phyloP scores from a whole-genome alignment of 2,329 filamentous ascomycete genomes.

The Botrytis porri region DNA sequence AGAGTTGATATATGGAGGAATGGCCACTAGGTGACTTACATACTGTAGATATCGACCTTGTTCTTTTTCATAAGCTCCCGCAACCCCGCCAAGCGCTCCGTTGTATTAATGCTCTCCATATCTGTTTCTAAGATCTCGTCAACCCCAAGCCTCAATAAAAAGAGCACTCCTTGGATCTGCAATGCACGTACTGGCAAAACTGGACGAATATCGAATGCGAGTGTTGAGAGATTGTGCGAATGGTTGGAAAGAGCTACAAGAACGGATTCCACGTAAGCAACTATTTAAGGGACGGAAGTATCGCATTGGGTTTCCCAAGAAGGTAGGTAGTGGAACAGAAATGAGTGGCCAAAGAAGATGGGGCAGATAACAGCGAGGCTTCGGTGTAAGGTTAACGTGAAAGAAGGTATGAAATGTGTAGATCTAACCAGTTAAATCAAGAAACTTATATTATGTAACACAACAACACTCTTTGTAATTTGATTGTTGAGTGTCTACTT shows the following conservation, averaged over 20 bases:
- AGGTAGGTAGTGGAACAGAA: conserved; percentile 17
- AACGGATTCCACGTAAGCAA: conserved; percentile 23
- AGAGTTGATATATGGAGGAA: conserved; percentile 20
- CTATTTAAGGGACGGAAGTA: conserved; percentile 28
- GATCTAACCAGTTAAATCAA: neutral
- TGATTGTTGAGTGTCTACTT: neutral
- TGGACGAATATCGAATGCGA: conserved; percentile 30
- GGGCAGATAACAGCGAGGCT: conserved; percentile 18
- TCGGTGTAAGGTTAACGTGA: neutral
- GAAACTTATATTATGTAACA: neutral
- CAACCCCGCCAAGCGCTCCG: conserved; percentile 70
- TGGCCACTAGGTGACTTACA: conserved; percentile 37
- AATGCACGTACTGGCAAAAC: conserved; percentile 19
- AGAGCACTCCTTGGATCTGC: conserved; percentile 15
- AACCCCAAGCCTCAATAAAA: neutral
- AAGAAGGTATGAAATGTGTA: neutral
- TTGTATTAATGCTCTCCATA: conserved; percentile 80
- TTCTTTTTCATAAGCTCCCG: conserved; percentile 83
- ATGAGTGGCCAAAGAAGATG: conserved; percentile 12
- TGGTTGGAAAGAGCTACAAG: conserved; percentile 11
- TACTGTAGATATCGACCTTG: conserved; percentile 91
- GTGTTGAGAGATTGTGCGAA: conserved; percentile 27
- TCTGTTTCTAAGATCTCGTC: conserved; percentile 32
- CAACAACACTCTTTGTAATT: neutral
- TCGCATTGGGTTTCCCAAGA: conserved; percentile 29